These are phyloP conservation scores for Diaporthe sp. DNA, from an alignment of 2,329 filamentous ascomycete species.

Conservation along the genomic window DNA sequence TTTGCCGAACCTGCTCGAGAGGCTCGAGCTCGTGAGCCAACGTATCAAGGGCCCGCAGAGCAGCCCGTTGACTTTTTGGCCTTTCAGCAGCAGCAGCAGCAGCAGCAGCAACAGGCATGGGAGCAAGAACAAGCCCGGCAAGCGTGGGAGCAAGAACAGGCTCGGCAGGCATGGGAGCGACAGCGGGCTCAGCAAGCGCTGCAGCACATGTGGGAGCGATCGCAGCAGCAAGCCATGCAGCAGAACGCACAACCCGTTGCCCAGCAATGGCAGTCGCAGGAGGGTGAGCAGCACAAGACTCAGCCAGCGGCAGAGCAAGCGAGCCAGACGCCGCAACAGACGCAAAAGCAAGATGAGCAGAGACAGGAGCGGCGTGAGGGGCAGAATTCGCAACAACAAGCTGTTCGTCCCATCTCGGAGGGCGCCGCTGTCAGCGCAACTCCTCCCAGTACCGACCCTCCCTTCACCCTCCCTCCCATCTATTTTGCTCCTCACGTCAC, in stretches of 20 bases:
- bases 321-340: not conserved
- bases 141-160: not conserved
- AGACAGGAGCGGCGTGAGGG: not conserved
- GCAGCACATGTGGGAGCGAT: not conserved
- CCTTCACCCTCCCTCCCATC: not conserved
- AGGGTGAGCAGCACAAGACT: not conserved
- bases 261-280: not conserved
- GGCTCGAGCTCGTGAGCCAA: not conserved
- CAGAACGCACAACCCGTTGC: not conserved
- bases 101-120: not conserved
- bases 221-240: not conserved
- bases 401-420: not conserved
- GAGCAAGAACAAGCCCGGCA: not conserved
- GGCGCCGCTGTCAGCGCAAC: no score
- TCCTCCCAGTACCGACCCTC: not conserved
- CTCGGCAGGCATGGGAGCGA: not conserved
- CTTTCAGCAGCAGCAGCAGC: not conserved
- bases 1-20: not conserved
- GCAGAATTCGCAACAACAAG: not conserved
- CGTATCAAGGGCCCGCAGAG: not conserved
- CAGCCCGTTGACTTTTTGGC: not conserved
- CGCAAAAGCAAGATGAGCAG: not conserved
- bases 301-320: not conserved
- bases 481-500: not conserved
- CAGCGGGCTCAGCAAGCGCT: not conserved